A percentile compares a stretch with the other conserved stretches of the same genome.
Evolutionary conservation across 2,329 filamentous ascomycete genomes (phyloP).

Genomic region (Alternaria brassicae): DNA sequence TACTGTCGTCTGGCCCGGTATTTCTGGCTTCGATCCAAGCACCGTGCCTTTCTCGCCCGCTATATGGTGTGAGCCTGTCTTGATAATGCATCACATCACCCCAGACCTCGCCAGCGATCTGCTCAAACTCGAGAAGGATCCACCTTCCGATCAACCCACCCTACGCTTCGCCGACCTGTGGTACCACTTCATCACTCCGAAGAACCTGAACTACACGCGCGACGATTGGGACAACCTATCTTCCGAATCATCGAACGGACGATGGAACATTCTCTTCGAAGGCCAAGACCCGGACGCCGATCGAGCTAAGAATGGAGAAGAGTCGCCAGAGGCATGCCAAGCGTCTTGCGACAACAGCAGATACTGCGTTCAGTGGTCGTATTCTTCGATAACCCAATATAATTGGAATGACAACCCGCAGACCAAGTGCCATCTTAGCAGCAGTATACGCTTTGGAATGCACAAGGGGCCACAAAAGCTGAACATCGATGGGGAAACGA

Average conservation of each 20-base stretch:
- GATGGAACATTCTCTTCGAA: constrained; percentile 45
- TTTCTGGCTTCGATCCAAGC: constrained; percentile 39
- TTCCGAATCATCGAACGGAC: constrained; percentile 35
- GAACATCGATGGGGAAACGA: constrained; percentile 19
- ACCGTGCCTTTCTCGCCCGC: constrained; percentile 54
- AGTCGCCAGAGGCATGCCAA: constrained; percentile 38
- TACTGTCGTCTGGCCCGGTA: constrained; percentile 56
- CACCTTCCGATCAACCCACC: constrained; percentile 25
- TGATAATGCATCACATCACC: constrained; percentile 55
- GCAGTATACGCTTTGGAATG: constrained; percentile 38
- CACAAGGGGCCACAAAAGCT: constrained; percentile 22
- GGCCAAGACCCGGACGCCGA: constrained; percentile 22
- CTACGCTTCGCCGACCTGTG: constrained; percentile 40
- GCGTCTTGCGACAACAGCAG: constrained; percentile 36
- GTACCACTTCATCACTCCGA: constrained; percentile 37
- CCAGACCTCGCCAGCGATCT: constrained; percentile 53
- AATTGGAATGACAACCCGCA: constrained; percentile 44
- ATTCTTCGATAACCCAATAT: constrained; percentile 32
- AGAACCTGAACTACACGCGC: constrained; percentile 33
- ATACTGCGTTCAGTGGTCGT: constrained; percentile 46
- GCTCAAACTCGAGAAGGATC: constrained; percentile 55
- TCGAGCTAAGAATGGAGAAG: constrained; percentile 31
- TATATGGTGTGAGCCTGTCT: constrained; percentile 50
- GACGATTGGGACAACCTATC: constrained; percentile 47
- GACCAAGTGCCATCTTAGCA: constrained; percentile 45